Base-by-base conservation (phyloP, 148 eudicot species). In the Heliamphora exappendiculata region DNA sequence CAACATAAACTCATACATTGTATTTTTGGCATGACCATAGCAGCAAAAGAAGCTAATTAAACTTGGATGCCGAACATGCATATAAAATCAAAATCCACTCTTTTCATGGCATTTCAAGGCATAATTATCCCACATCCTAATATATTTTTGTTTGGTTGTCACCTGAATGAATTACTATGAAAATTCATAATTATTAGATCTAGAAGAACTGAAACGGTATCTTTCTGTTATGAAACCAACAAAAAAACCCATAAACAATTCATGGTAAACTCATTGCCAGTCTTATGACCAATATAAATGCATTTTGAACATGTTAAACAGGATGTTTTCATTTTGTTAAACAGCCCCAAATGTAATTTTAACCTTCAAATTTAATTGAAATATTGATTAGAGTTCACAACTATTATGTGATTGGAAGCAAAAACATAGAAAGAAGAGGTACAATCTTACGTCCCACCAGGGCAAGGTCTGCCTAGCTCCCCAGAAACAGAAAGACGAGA, bases 401-500 rank as follows among this genome's bases (percentile, higher is more conserved):
- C 1, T 11, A 7, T 26, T 41, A 72, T 39, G 19, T 64, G 11
- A 37, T 24, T 68, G 63, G 19, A 60, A 63, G 44, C 13, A 28
- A 57, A 16, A 37, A 42, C 53, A 72, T 7, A 67, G 55, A 72
- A 53, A 68, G 31, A n/a, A 76, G 34, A 49, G 53, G 29, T 75
- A 72, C 14, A 31, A 45, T 82, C 92, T 85, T 88, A 91, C 95
- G 93, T 87, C 82, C 93, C 94, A 68, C 93, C 91, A 68, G 90
- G 88, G 81, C 92, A 90, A 80, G 89, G 82, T 79, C 82, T 86
- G 79, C 95, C 91, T 75, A 78, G 79, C 80, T 87, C 86, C 72
- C 97, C 97, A 42, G 89, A 79, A 74, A 85, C 85, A 82, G 93
- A 82, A 75, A 94, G 93, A 58, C 91, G 89, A 20, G 93, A 88